Evolutionary conservation across 148 eudicot genomes (phyloP).

Genomic region (Camellia sinensis): DNA sequence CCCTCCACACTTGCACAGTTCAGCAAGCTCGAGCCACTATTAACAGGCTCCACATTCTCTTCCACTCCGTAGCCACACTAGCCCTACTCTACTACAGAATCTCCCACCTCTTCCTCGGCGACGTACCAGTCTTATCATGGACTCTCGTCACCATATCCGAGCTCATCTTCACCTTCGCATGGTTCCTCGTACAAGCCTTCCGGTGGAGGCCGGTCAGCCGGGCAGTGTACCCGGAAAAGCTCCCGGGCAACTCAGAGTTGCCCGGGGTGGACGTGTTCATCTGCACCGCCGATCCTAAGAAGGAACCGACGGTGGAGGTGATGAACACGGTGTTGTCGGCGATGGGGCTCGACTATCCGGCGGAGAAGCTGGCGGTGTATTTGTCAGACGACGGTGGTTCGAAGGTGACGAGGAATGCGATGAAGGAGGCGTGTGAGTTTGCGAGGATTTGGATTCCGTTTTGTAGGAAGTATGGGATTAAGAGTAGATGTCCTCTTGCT

Average conservation of each 20-base stretch:
- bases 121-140: slow-evolving; percentile 29
- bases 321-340: slow-evolving; percentile 67
- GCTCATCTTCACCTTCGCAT: slow-evolving; percentile 34
- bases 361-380: slow-evolving; percentile 54
- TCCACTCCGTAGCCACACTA: too few species aligned
- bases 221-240: slow-evolving; percentile 24
- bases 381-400: slow-evolving; percentile 66
- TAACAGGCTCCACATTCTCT: too few species aligned
- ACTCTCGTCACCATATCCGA: slow-evolving; percentile 39
- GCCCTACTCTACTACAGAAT: too few species aligned
- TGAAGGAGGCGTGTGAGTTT: slow-evolving; percentile 40
- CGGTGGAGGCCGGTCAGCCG: slow-evolving; percentile 44
- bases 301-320: slow-evolving; percentile 50
- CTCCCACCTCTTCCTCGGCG: neutral
- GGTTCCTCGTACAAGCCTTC: slow-evolving; percentile 39
- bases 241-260: slow-evolving; percentile 22
- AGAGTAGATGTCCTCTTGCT: slow-evolving; percentile 52
- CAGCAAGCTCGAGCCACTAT: too few species aligned
- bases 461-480: slow-evolving; percentile 45
- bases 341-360: slow-evolving; percentile 55
- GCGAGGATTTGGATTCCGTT: slow-evolving; percentile 58
- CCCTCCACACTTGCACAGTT: too few species aligned
- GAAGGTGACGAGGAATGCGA: slow-evolving; percentile 37
- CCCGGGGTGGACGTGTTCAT: slow-evolving; percentile 59
- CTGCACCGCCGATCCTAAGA: slow-evolving; percentile 53